Conservation (phyloP, 139 green algal genomes). For the Chlorella sp. region DNA sequence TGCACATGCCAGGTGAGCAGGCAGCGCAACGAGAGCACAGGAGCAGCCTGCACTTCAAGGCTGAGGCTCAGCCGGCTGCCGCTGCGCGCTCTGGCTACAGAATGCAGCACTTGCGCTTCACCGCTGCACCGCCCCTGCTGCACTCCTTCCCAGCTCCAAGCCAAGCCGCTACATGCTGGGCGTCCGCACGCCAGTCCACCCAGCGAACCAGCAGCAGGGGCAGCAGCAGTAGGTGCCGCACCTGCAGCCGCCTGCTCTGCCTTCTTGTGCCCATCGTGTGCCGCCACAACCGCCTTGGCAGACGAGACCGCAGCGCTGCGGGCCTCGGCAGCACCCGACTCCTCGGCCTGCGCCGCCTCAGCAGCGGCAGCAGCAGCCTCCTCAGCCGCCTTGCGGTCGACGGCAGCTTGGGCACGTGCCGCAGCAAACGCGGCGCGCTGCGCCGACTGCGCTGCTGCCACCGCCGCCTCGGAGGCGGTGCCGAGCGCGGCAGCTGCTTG, state of each 20-base stretch:
- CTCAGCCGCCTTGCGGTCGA: not conserved
- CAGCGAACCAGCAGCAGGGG: not conserved
- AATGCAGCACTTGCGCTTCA: not conserved
- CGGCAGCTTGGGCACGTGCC: not conserved
- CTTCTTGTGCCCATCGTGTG: slow-evolving; percentile 10
- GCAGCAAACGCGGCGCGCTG: slow-evolving; percentile 5
- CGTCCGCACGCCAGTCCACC: too few species aligned
- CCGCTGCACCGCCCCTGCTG: not conserved
- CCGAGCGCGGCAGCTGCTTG: not conserved
- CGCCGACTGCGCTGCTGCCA: not conserved
- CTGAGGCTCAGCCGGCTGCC: not conserved
- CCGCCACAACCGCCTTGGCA: slow-evolving; percentile 3
- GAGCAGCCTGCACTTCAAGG: not conserved
- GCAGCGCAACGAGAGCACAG: not conserved
- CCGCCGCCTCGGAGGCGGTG: not conserved
- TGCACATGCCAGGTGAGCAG: slow-evolving; percentile 2
- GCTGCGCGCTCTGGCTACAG: not conserved
- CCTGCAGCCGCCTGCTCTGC: slow-evolving; percentile 8
- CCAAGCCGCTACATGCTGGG: too few species aligned
- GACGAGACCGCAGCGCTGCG: not conserved
- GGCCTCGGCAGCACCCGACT: not conserved
- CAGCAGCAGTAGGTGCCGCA: not conserved
- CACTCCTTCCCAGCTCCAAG: too few species aligned
- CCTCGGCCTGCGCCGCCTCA: not conserved
- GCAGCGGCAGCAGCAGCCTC: not conserved